Conservation (phyloP, 2,329 filamentous ascomycete genomes). For the Trichophyton schoenleinii region DNA sequence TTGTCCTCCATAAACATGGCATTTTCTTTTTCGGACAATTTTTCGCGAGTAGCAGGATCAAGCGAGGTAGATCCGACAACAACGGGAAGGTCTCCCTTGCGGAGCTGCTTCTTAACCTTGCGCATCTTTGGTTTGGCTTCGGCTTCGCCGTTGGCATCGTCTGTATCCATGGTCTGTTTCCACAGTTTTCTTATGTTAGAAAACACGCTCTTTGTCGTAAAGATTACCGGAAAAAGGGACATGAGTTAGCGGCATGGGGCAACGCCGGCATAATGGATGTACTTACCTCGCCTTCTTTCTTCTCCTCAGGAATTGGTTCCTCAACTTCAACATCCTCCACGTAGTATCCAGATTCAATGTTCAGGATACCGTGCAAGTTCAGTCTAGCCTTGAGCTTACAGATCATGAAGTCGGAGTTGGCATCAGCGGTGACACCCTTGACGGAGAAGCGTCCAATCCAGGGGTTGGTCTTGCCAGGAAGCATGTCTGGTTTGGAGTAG, state of each 20-base stretch:
- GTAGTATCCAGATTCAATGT: conserved; percentile 93
- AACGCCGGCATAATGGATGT: conserved; percentile 4
- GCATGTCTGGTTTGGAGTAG: conserved; percentile 72
- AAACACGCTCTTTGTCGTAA: conserved; percentile 14
- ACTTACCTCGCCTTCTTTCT: conserved; percentile 49
- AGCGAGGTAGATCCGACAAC: conserved; percentile 70
- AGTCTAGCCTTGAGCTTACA: conserved; percentile 98
- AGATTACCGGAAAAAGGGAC: conserved; percentile 3
- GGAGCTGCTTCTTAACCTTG: conserved; percentile 98
- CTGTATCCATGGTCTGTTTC: conserved; percentile 71
- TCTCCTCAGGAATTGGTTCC: conserved; percentile 71
- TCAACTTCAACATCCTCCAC: conserved; percentile 97
- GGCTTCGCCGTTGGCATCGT: conserved; percentile 48
- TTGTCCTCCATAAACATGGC: conserved; percentile 97
- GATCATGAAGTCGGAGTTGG: conserved; percentile 97
- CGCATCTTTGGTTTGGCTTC: conserved; percentile 69
- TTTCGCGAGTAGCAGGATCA: conserved; percentile 53
- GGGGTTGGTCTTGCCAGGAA: conserved; percentile 80
- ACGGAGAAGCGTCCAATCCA: conserved; percentile 98
- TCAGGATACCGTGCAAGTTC: conserved; percentile 91
- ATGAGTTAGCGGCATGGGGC: conserved; percentile 8
- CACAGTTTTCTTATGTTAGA: conserved; percentile 18
- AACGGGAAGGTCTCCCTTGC: conserved; percentile 89
- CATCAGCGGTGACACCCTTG: conserved; percentile 89
- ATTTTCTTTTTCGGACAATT: conserved; percentile 68